Evolutionary conservation across 2,329 filamentous ascomycete species (phyloP).

Genomic region (Microascus cirrosus): DNA sequence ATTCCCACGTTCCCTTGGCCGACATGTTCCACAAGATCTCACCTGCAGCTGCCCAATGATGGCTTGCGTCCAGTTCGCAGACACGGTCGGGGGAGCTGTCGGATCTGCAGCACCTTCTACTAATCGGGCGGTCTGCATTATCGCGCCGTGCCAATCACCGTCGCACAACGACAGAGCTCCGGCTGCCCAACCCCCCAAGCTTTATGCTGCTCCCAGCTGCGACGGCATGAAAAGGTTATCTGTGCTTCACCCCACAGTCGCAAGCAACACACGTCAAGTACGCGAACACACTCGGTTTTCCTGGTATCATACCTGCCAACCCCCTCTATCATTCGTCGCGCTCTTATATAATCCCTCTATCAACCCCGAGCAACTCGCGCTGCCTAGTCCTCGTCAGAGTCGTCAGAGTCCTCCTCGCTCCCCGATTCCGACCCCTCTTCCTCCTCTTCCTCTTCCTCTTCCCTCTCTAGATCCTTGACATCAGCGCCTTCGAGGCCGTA

Average conservation of each 20-base stretch:
- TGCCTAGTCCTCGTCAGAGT: not conserved
- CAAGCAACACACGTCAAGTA: not conserved
- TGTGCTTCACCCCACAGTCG: not conserved
- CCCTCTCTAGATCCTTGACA: conserved; percentile 49
- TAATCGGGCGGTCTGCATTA: not conserved
- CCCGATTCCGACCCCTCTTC: not conserved
- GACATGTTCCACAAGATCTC: too few species aligned
- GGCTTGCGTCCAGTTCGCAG: not conserved
- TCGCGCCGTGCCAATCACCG: not conserved
- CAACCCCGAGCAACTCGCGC: not conserved
- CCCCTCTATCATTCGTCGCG: not conserved
- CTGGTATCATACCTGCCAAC: not conserved
- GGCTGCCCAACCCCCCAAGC: not conserved
- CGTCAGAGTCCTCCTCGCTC: conserved; percentile 11
- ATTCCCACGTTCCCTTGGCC: too few species aligned
- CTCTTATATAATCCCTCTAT: not conserved
- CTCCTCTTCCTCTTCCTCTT: conserved; percentile 20
- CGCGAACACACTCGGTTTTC: not conserved
- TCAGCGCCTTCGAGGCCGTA: conserved; percentile 65
- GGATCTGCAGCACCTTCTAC: not conserved
- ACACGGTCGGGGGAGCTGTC: not conserved
- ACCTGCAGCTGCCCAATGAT: too few species aligned
- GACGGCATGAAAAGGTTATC: not conserved
- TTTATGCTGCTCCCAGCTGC: not conserved
- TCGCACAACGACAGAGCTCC: too few species aligned